Evolutionary conservation across 2,329 filamentous ascomycete species (phyloP).

Genomic region (Colletotrichum costaricense): DNA sequence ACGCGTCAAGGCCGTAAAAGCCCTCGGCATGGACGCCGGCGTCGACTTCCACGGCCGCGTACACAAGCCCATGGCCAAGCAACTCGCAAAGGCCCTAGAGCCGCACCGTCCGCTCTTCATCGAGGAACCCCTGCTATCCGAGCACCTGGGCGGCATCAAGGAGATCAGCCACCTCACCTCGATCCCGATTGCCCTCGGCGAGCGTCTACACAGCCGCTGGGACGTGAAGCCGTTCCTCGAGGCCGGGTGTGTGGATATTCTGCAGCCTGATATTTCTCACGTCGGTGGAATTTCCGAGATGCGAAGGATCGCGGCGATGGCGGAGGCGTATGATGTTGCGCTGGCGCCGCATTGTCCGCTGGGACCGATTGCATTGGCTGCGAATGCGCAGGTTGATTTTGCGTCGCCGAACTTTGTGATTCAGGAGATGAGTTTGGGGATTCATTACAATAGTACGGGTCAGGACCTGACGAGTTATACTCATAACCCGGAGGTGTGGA

Average conservation of each 20-base stretch:
- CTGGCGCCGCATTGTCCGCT: slow-evolving; percentile 80
- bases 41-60: slow-evolving; percentile 83
- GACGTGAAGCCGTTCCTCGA: slow-evolving; percentile 80
- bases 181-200: slow-evolving; percentile 77
- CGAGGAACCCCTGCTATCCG: slow-evolving; percentile 76
- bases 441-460: slow-evolving; percentile 80
- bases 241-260: slow-evolving; percentile 73
- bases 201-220: slow-evolving; percentile 78
- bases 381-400: slow-evolving; percentile 74
- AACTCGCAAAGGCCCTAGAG: slow-evolving; percentile 75
- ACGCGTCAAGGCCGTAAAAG: slow-evolving; percentile 75
- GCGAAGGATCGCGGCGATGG: slow-evolving; percentile 75
- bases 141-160: slow-evolving; percentile 75
- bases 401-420: slow-evolving; percentile 75
- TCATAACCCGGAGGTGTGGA: slow-evolving; percentile 72
- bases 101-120: slow-evolving; percentile 80
- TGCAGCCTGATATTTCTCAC: slow-evolving; percentile 80
- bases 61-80: slow-evolving; percentile 85
- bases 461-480: slow-evolving; percentile 76
- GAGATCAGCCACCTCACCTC: slow-evolving; percentile 65
- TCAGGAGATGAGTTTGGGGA: slow-evolving; percentile 82
- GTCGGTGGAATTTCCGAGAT: slow-evolving; percentile 80
- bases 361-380: slow-evolving; percentile 79
- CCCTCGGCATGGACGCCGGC: slow-evolving; percentile 76
- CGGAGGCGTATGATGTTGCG: slow-evolving; percentile 78